A percentile compares a stretch with the other conserved stretches of the same genome.
Conservation (phyloP, 352 stramenopile genomes). For the Phytophthora sansomeana region DNA sequence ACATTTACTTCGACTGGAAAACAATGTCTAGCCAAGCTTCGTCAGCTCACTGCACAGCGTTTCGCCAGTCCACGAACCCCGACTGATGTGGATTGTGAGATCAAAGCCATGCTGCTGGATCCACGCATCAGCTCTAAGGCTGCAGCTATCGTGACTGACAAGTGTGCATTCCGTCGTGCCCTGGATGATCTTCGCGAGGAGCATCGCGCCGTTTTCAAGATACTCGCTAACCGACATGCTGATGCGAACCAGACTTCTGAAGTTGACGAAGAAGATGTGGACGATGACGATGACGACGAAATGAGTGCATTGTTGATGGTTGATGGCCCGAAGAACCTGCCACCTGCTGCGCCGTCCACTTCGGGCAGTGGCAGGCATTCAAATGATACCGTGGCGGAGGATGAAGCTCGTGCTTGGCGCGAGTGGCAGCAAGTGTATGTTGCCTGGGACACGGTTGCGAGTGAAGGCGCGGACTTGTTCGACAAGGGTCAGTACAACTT, state of each 20-base stretch:
- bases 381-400: constrained; percentile 21
- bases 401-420: constrained; percentile 42
- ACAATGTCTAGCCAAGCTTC: constrained; percentile 28
- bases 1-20: constrained; percentile 28
- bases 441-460: constrained; percentile 41
- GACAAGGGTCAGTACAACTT: constrained; percentile 54
- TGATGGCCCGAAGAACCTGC: constrained; percentile 45
- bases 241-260: constrained; percentile 1
- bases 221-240: constrained; percentile 22
- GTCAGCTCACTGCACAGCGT: constrained; percentile 20
- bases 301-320: constrained; percentile 46
- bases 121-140: constrained; percentile 48
- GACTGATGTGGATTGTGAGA: constrained; percentile 27
- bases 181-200: constrained; percentile 43
- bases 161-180: constrained; percentile 25
- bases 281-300: constrained; percentile 41
- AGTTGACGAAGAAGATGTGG: constrained; percentile 15
- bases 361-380: constrained; percentile 22
- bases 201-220: constrained; percentile 41
- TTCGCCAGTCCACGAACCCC: constrained; percentile 26
- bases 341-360: constrained; percentile 22
- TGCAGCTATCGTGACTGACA: constrained; percentile 34
- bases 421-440: constrained; percentile 49
- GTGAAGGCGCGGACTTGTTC: constrained; percentile 37
- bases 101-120: constrained; percentile 54